Evolutionary conservation across 1,139 yeast species (phyloP), one percentile per base, ranked within the genome.

Genomic region (Pichia sp.): DNA sequence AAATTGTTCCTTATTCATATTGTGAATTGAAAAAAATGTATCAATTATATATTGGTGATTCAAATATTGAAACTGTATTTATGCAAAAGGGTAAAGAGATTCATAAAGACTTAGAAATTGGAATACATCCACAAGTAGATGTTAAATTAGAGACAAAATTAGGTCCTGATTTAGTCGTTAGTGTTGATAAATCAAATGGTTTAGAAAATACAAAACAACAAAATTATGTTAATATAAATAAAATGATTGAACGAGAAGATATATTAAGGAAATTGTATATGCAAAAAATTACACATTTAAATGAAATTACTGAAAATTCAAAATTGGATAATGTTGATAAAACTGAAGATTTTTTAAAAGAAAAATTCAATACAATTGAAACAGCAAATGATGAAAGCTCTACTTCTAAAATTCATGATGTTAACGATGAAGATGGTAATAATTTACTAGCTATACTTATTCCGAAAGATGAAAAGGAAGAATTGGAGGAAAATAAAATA

Each of bases 41-140:
- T 37, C 46, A 55, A 20, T 30, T 60, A 12, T 60, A 55, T 34
- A 34, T 48, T 12, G 53, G 54, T 4, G 44, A 43, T 3, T 24
- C 38, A n/a, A 55, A 54, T 22, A 63, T 61, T 24, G 51, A 46
- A 23, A 63, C 67, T 1, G 55, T 51, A 6, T 60, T 66, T 3
- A 70, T 75, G 67, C 51, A 46, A 12, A 48, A 60, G 22, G 85
- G 82, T 2, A 57, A 60, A 12, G 50, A 52, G 28, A 64, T 64
- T 33, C 86, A 76, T 58, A 61, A 58, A 27, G 50, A 53, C 16
- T 59, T 76, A 24, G 84, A 78, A 54, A 48, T 55, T 5, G 59
- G 55, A 24, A 57, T 68, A 0, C 80, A 78, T 56, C 57, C 59
- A 4, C 52, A 49, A 20, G 36, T 47, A 3, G 30, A 43, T 7